These are phyloP conservation scores for Fusarium setosum DNA, from an alignment of 2,329 filamentous ascomycete genomes.

Conservation along the genomic window DNA sequence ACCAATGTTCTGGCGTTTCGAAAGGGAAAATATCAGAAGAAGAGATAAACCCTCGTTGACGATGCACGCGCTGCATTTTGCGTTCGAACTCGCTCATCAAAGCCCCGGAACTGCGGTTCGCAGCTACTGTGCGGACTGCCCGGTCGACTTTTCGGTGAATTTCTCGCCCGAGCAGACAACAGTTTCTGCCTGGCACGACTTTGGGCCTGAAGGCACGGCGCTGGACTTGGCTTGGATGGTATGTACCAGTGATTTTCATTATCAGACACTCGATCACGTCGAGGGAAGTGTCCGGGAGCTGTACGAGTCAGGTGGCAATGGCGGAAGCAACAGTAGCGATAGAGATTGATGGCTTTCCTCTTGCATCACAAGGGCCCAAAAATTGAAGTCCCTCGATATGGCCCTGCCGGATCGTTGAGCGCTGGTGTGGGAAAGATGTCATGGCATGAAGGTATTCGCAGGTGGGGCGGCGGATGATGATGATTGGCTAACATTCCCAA, in stretches of 20 bases:
- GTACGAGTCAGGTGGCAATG: not conserved
- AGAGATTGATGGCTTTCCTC: too few species aligned
- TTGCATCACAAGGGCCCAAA: too few species aligned
- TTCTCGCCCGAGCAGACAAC: not conserved
- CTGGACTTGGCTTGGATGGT: not conserved
- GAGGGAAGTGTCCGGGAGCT: not conserved
- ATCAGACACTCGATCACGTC: not conserved
- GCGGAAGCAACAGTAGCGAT: too few species aligned
- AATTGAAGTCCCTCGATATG: too few species aligned
- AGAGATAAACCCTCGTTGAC: not conserved
- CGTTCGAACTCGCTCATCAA: not conserved
- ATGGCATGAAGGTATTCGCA: not conserved
- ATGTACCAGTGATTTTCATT: not conserved
- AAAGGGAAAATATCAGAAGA: not conserved
- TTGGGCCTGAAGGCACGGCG: not conserved
- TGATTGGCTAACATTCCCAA: too few species aligned
- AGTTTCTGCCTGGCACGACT: not conserved
- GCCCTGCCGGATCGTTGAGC: too few species aligned
- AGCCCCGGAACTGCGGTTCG: not conserved
- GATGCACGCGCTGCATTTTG: not conserved
- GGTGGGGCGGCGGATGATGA: too few species aligned
- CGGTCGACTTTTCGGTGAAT: not conserved
- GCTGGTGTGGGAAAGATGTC: too few species aligned
- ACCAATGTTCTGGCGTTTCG: not conserved
- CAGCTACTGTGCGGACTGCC: not conserved